These are phyloP conservation scores for Phytophthora hybrid DNA, from an alignment of 352 stramenopile genomes.

Conservation along the genomic window DNA sequence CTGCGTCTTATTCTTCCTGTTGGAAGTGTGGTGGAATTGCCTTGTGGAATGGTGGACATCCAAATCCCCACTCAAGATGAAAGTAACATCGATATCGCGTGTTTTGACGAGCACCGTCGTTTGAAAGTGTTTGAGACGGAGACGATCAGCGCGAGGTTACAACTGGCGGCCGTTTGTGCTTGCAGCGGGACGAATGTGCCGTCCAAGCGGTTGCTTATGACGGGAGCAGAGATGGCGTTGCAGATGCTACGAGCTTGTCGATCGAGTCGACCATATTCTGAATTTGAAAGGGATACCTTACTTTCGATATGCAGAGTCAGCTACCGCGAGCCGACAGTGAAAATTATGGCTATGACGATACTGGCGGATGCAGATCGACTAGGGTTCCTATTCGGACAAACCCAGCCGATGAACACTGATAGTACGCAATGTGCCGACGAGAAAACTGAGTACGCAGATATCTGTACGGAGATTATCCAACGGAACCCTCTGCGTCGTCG, in stretches of 20 bases:
- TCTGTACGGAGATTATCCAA: conserved; percentile 20
- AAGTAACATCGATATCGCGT: conserved; percentile 26
- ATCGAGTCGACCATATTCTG: conserved; percentile 42
- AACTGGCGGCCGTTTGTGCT: conserved; percentile 51
- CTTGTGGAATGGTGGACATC: conserved; percentile 35
- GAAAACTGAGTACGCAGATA: conserved; percentile 26
- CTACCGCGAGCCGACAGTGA: conserved; percentile 51
- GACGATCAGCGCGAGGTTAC: conserved; percentile 46
- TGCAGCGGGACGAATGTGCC: conserved; percentile 37
- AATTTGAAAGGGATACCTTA: conserved; percentile 35
- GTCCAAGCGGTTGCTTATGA: conserved; percentile 53
- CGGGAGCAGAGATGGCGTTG: conserved; percentile 53
- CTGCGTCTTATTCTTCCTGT: conserved; percentile 47
- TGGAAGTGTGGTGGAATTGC: conserved; percentile 31
- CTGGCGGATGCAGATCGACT: conserved; percentile 37
- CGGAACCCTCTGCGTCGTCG: conserved; percentile 36
- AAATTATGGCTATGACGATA: conserved; percentile 41
- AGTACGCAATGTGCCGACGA: conserved; percentile 18
- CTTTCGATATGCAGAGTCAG: conserved; percentile 35
- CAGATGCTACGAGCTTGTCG: conserved; percentile 53
- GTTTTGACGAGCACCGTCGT: conserved; percentile 47
- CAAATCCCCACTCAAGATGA: conserved; percentile 5
- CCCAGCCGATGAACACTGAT: neutral
- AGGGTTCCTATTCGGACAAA: conserved; percentile 28
- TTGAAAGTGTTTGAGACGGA: conserved; percentile 44